Evolutionary conservation across 805 yeast species (phyloP).

Genomic region (Dipodascopsis uninucleata): DNA sequence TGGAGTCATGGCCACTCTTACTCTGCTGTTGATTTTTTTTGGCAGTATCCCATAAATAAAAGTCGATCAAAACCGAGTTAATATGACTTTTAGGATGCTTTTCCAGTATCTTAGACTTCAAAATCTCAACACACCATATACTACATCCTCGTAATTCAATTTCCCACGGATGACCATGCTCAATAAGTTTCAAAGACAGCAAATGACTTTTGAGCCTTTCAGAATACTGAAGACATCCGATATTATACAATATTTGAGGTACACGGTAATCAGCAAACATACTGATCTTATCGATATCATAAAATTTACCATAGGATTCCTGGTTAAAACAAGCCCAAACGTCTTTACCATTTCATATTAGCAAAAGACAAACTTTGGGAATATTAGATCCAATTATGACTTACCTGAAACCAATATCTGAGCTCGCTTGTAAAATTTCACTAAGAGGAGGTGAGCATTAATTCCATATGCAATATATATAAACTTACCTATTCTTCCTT

Average conservation of each 20-base stretch:
- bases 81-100: constrained; percentile 26
- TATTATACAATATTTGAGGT: constrained; percentile 41
- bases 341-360: constrained; percentile 32
- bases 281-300: constrained; percentile 41
- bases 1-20: constrained; percentile 12
- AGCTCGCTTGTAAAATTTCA: constrained; percentile 41
- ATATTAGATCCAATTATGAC: not conserved
- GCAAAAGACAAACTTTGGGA: not conserved
- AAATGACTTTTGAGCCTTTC: constrained; percentile 29
- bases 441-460: constrained; percentile 17
- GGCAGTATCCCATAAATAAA: constrained; percentile 46
- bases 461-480: not conserved
- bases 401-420: constrained; percentile 39
- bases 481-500: constrained; percentile 26
- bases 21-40: constrained; percentile 36
- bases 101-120: constrained; percentile 31
- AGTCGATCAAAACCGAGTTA: constrained; percentile 43
- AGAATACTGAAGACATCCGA: constrained; percentile 40
- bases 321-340: constrained; percentile 46
- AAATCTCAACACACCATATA: constrained; percentile 42
- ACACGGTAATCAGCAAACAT: constrained; percentile 49
- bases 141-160: constrained; percentile 44
- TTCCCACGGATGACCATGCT: constrained; percentile 37
- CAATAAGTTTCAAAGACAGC: constrained; percentile 26
- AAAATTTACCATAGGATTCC: constrained; percentile 37